phyloP scores from a whole-genome alignment of 2,329 filamentous ascomycete genomes.

The Eutypella sp. region DNA sequence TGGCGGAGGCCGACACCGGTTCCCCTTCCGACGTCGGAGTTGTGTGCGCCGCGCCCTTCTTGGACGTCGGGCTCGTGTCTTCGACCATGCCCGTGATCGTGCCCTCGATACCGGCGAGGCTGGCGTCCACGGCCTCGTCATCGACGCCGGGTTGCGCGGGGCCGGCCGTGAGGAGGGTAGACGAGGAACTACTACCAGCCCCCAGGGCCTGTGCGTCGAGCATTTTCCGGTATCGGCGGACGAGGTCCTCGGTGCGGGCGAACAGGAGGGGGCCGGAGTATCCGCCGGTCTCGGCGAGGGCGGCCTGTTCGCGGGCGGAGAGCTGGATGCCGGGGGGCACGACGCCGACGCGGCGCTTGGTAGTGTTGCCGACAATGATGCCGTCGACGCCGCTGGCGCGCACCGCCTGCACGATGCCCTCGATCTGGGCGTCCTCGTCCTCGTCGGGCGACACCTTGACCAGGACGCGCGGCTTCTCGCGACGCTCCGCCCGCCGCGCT shows the following conservation, averaged over 20 bases:
- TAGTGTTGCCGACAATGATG: conserved; percentile 96
- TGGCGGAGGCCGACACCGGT: conserved; percentile 36
- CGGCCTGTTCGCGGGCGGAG: conserved; percentile 58
- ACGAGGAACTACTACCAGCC: too few relatives aligned
- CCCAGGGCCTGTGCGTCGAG: conserved; percentile 50
- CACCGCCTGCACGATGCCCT: conserved; percentile 83
- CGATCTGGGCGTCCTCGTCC: conserved; percentile 76
- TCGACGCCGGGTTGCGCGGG: conserved; percentile 21
- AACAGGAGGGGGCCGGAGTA: conserved; percentile 91
- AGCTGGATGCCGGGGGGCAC: conserved; percentile 63
- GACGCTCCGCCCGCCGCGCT: conserved; percentile 63
- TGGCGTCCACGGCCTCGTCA: conserved; percentile 28
- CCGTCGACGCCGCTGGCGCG: conserved; percentile 84
- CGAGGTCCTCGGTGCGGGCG: conserved; percentile 69
- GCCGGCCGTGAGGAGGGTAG: too few relatives aligned
- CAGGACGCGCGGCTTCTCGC: conserved; percentile 78
- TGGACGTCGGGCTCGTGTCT: conserved; percentile 13
- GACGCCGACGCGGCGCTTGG: conserved; percentile 71
- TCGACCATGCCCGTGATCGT: conserved; percentile 25
- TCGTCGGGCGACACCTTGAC: conserved; percentile 98
- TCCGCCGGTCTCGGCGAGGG: conserved; percentile 74
- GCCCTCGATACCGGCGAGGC: conserved; percentile 30
- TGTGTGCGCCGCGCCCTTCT: conserved; percentile 76
- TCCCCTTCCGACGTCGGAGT: too few relatives aligned
- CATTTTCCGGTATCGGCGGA: conserved; percentile 70